Evolutionary conservation across 75 land plant genomes (phyloP).

Genomic region (Sequoia sempervirens): DNA sequence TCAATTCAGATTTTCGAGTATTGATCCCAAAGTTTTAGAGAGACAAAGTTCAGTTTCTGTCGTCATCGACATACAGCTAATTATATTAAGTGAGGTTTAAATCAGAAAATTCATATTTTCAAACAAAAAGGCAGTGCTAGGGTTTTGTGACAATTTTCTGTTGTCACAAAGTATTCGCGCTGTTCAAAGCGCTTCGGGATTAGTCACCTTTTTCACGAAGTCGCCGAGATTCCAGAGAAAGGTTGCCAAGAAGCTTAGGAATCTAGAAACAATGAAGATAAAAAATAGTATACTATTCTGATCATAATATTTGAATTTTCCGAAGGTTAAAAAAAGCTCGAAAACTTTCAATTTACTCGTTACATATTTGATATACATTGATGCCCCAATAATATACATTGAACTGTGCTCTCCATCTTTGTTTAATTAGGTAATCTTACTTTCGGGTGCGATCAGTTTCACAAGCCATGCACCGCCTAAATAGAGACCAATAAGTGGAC

Average conservation of each 20-base stretch:
- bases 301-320: neutral
- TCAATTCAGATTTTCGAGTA: too few species aligned
- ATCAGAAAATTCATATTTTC: too few species aligned
- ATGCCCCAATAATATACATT: neutral
- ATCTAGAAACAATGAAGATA: neutral
- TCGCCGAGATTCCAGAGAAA: neutral
- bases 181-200: too few species aligned
- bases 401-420: neutral
- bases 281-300: neutral
- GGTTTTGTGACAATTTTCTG: too few species aligned
- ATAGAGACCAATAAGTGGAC: slow-evolving; percentile 90
- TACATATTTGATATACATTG: neutral
- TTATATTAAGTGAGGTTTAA: too few species aligned
- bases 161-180: too few species aligned
- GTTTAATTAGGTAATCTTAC: neutral
- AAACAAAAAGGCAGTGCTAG: too few species aligned
- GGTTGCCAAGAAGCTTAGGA: neutral
- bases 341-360: neutral
- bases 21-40: too few species aligned
- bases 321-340: neutral
- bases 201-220: too few species aligned
- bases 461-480: slow-evolving; percentile 90
- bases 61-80: too few species aligned
- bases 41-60: too few species aligned
- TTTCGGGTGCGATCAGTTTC: slow-evolving; percentile 36